Evolutionary conservation across 2,329 filamentous ascomycete genomes (phyloP).

Genomic region (Penicillium sp.): DNA sequence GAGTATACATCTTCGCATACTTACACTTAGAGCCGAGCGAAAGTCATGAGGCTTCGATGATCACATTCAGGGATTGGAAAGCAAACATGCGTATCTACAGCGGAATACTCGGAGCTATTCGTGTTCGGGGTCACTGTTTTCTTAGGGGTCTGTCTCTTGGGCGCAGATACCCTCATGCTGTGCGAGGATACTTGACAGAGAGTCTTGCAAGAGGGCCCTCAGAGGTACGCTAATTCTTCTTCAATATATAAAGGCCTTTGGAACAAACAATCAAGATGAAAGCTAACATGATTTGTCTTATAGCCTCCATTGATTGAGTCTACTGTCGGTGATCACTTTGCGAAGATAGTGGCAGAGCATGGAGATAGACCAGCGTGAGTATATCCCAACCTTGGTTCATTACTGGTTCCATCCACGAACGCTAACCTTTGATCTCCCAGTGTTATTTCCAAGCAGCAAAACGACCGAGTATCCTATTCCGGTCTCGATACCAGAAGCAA

Average conservation of each 20-base stretch:
- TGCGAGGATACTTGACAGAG: conserved; percentile 19
- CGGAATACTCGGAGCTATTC: conserved; percentile 3
- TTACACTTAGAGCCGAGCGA: not conserved
- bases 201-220: conserved; percentile 26
- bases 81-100: conserved; percentile 14
- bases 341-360: conserved; percentile 39
- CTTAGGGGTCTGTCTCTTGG: not conserved
- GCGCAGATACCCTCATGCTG: not conserved
- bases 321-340: conserved; percentile 47
- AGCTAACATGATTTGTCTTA: not conserved
- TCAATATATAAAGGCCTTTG: not conserved
- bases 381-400: not conserved
- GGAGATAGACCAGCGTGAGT: conserved; percentile 52
- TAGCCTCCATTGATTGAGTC: conserved; percentile 46
- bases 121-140: not conserved
- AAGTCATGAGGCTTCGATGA: conserved; percentile 10
- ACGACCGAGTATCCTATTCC: conserved; percentile 64
- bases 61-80: not conserved
- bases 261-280: not conserved
- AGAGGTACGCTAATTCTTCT: conserved; percentile 10
- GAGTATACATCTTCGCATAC: not conserved
- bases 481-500: conserved; percentile 72
- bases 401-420: not conserved
- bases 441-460: conserved; percentile 60
- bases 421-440: conserved; percentile 27